Conservation (phyloP, 78 protist species). For the slime mould (Dictyostelium discoideum) region DNA sequence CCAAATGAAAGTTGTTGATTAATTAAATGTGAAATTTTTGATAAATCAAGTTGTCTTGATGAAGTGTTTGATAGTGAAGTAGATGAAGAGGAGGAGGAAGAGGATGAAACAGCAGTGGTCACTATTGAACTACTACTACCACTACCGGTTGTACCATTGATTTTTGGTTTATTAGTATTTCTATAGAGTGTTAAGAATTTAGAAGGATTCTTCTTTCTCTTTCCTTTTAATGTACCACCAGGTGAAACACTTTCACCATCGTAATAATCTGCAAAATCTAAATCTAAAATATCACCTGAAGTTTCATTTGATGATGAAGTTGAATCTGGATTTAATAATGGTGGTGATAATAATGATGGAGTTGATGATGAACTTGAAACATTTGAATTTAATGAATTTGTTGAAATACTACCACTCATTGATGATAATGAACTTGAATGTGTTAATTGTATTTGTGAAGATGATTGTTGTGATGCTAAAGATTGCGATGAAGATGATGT, state of each 20-base stretch:
- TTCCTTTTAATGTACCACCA: conserved; percentile 64
- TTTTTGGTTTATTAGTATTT: not conserved
- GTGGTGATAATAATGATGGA: conserved; percentile 16
- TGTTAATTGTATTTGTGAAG: not conserved
- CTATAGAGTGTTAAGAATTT: conserved; percentile 69
- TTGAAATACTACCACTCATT: not conserved
- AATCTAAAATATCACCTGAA: not conserved
- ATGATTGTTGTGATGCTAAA: not conserved
- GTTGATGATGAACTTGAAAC: not conserved
- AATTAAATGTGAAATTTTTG: not conserved
- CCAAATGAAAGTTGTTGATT: conserved; percentile 7
- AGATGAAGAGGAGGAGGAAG: not conserved
- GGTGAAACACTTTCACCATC: conserved; percentile 67
- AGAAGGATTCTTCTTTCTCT: conserved; percentile 35
- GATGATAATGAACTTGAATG: not conserved
- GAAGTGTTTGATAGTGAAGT: not conserved
- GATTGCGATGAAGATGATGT: not conserved
- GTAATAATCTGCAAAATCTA: conserved; percentile 34
- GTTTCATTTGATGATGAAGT: conserved; percentile 1
- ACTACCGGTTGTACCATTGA: not conserved
- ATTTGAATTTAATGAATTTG: not conserved
- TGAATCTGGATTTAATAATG: not conserved
- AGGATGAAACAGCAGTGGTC: not conserved
- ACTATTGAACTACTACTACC: not conserved
- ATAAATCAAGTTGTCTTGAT: not conserved